Conservation (phyloP, 805 yeast species). For the Candida berthetii region DNA sequence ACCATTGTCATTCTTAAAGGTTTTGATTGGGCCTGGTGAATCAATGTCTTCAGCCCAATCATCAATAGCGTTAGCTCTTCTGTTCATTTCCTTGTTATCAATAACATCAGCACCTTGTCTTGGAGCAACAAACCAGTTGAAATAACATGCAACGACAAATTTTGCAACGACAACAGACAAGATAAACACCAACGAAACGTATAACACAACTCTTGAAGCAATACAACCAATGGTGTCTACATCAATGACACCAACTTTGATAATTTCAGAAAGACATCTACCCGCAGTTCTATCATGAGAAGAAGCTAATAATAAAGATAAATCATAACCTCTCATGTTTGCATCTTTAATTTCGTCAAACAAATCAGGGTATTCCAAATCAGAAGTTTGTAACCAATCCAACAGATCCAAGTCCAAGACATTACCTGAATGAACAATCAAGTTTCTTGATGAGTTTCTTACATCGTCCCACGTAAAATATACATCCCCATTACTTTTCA, state of each 20-base stretch:
- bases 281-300: constrained; percentile 66
- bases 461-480: constrained; percentile 90
- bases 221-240: constrained; percentile 90
- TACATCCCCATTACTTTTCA: constrained; percentile 64
- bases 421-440: constrained; percentile 84
- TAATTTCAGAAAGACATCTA: constrained; percentile 76
- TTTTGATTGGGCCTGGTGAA: constrained; percentile 42
- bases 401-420: constrained; percentile 78
- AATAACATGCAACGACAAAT: constrained; percentile 83
- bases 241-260: constrained; percentile 86
- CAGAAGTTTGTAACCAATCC: constrained; percentile 66
- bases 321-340: constrained; percentile 68
- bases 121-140: constrained; percentile 75
- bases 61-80: constrained; percentile 66
- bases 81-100: constrained; percentile 52
- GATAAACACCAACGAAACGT: constrained; percentile 77
- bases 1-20: constrained; percentile 38
- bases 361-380: constrained; percentile 64
- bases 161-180: constrained; percentile 72
- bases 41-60: constrained; percentile 74
- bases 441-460: constrained; percentile 57
- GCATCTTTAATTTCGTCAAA: constrained; percentile 60
- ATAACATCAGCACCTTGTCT: constrained; percentile 73
- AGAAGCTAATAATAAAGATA: constrained; percentile 64
- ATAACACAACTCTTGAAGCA: constrained; percentile 79